Conservation (phyloP, 2,329 filamentous ascomycete genomes). For the Diaporthe helianthi region DNA sequence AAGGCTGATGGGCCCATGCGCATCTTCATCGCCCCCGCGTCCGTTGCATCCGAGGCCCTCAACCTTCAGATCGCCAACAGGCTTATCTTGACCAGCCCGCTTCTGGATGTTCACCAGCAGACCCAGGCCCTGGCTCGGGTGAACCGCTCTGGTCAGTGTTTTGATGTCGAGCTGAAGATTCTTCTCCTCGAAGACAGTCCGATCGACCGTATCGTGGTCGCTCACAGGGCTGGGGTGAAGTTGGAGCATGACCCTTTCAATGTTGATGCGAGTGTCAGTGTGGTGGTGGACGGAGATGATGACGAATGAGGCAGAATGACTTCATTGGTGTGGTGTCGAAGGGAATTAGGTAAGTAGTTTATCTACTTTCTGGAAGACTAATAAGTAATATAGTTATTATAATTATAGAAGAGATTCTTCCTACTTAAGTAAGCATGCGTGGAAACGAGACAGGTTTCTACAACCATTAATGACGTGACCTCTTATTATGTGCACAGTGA, state of each 20-base stretch:
- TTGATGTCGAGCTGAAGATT: not conserved
- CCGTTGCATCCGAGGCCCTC: not conserved
- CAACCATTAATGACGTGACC: too few relatives aligned
- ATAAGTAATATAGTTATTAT: too few relatives aligned
- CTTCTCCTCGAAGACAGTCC: slow-evolving; percentile 22
- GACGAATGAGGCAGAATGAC: too few relatives aligned
- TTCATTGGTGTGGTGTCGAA: not conserved
- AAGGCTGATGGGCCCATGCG: not conserved
- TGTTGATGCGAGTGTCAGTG: not conserved
- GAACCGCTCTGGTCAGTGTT: slow-evolving; percentile 9
- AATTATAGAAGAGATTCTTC: too few relatives aligned
- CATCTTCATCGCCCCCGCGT: slow-evolving; percentile 4
- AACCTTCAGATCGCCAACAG: slow-evolving; percentile 31
- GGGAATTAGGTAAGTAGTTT: too few relatives aligned
- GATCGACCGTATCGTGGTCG: slow-evolving; percentile 19
- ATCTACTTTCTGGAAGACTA: too few relatives aligned
- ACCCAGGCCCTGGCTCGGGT: slow-evolving; percentile 25
- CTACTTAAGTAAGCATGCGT: not conserved
- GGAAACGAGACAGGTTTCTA: not conserved
- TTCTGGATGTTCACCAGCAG: not conserved
- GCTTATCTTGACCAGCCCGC: slow-evolving; percentile 28
- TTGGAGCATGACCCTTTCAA: slow-evolving; percentile 8
- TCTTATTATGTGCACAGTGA: not conserved
- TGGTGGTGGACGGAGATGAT: too few relatives aligned
- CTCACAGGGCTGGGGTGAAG: not conserved